Evolutionary conservation across 2,329 filamentous ascomycete genomes (phyloP), one percentile per base, ranked within the genome.

Genomic region (Colletotrichum sp.): DNA sequence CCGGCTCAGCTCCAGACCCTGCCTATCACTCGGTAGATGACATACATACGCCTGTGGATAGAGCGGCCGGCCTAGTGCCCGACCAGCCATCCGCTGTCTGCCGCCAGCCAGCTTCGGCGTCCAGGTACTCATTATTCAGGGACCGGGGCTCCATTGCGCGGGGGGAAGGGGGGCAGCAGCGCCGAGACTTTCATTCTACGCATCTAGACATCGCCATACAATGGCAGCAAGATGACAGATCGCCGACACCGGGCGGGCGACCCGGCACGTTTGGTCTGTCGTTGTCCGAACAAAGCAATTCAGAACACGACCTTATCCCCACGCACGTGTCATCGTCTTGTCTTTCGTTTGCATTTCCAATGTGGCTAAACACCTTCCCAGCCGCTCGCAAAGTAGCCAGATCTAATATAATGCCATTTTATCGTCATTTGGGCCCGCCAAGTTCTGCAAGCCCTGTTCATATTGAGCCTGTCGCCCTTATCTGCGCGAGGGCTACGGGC

Each of bases 201-300:
- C 39, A 44, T 30, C 22, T 44, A 16, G 44, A 34, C 49, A 49
- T 64, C 44, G 25, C 36, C 68, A 65, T 44, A 39, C 15, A 52
- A 39, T 15, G 62, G 59, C 62, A 69, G 76, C 77, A 76, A 80
- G 76, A 77, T 67, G 76, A 73, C 62, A 75, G 81, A 82, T 83
- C 81, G 79, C 80, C 78, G 36, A 77, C 78, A 39, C 44, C 61
- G 49, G 22, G 27, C 61, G 49, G 22, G 27, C 55, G 39, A 62
- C 30, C 79, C 80, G 79, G 80, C 80, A 80, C 81, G 80, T 84
- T 82, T 82, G 79, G 80, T 79, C 64, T 84, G 83, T 85, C 85
- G 82, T 78, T 85, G 83, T 82, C 85, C 84, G 84, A 85, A 81
- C 79, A 79, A 82, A 83, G 82, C 80, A 82, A 32, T 44, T 44